Evolutionary conservation across 345 rosid species (phyloP).

Genomic region (Salix dunnii): DNA sequence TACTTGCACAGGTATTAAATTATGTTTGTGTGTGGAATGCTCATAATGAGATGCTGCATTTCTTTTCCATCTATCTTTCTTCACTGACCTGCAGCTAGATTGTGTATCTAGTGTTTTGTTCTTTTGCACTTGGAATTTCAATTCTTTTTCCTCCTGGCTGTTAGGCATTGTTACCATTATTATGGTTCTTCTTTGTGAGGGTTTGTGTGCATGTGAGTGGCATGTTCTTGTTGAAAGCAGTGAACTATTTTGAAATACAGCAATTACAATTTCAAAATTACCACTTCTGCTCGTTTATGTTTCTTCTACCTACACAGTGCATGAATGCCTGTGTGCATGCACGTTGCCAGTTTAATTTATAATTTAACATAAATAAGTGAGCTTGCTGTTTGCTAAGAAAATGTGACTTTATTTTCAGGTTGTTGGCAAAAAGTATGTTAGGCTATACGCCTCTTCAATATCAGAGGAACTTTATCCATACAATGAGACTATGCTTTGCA

Average conservation of each 20-base stretch:
- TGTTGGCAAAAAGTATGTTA: constrained; percentile 83
- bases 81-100: background rate
- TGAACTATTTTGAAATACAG: background rate
- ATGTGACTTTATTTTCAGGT: constrained; percentile 44
- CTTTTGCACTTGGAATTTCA: background rate
- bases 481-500: constrained; percentile 78
- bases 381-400: background rate
- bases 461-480: constrained; percentile 79
- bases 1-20: constrained; percentile 76
- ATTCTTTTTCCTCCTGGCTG: background rate
- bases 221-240: background rate
- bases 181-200: background rate
- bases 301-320: background rate
- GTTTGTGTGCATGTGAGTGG: background rate
- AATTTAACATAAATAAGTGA: background rate
- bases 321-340: too few species aligned
- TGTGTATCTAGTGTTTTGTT: background rate
- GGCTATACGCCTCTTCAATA: constrained; percentile 72
- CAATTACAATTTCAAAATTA: background rate
- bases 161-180: background rate
- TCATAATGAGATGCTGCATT: background rate
- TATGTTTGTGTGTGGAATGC: background rate
- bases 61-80: background rate
- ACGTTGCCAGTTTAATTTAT: background rate
- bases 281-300: background rate